A percentile compares a stretch with the other conserved stretches of the same genome.
Conservation (phyloP, 2,329 filamentous ascomycete species). For the Alternaria longipes region DNA sequence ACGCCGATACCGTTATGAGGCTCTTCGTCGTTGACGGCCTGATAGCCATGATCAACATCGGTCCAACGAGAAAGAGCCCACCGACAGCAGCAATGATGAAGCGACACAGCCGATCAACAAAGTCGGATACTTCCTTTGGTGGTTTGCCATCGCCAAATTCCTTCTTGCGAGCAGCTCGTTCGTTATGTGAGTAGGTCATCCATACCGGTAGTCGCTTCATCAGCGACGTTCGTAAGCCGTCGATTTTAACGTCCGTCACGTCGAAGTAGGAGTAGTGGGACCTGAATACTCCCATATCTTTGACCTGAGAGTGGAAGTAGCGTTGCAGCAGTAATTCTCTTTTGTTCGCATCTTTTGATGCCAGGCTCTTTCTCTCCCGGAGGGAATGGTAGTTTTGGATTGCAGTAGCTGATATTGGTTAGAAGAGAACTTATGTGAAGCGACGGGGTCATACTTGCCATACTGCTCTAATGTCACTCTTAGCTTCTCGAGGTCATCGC, state of each 20-base stretch:
- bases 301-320: not conserved
- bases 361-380: not conserved
- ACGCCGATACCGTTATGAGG: accelerated
- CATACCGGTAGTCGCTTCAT: not conserved
- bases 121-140: not conserved
- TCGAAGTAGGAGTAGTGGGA: not conserved
- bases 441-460: too few species aligned
- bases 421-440: not conserved
- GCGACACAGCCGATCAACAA: not conserved
- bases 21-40: not conserved
- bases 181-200: not conserved
- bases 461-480: not conserved
- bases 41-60: not conserved
- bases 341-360: not conserved
- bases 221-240: not conserved
- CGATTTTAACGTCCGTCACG: not conserved
- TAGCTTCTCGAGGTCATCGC: not conserved
- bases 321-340: not conserved
- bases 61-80: not conserved
- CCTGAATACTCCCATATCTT: not conserved
- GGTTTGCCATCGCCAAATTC: not conserved
- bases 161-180: not conserved
- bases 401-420: not conserved
- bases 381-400: not conserved
- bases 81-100: not conserved